phyloP scores from a whole-genome alignment of 2,329 filamentous ascomycete genomes.

The Colletotrichum aenigma region DNA sequence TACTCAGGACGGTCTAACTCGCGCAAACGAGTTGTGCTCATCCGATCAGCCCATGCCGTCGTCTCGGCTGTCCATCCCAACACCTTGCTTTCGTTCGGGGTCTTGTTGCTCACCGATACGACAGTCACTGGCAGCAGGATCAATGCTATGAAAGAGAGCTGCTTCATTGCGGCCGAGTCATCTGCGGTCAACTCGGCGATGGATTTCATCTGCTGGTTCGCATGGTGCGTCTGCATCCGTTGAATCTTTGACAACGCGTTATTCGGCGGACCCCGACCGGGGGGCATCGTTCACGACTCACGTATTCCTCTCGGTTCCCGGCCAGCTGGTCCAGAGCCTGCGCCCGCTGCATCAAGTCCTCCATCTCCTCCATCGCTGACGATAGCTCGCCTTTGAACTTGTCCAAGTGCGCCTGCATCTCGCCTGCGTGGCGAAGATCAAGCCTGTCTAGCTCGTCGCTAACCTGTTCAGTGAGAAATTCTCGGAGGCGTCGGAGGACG shows the following conservation, averaged over 20 bases:
- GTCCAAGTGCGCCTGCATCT: not conserved
- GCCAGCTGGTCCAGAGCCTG: slow-evolving; percentile 6
- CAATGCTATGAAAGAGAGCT: slow-evolving; percentile 8
- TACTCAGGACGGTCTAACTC: slow-evolving; percentile 11
- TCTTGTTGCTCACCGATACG: slow-evolving; percentile 1
- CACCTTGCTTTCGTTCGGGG: not conserved
- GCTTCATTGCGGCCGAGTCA: slow-evolving; percentile 15
- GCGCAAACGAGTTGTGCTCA: not conserved
- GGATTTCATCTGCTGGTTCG: slow-evolving; percentile 4
- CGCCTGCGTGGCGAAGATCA: not conserved
- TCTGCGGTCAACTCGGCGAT: slow-evolving; percentile 8
- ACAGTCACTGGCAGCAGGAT: slow-evolving; percentile 8
- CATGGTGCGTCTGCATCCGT: slow-evolving; percentile 11
- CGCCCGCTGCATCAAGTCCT: not conserved
- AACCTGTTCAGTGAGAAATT: not conserved
- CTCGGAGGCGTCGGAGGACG: not conserved
- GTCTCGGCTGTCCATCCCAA: not conserved
- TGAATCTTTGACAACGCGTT: not conserved
- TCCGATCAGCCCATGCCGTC: not conserved
- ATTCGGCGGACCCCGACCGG: not conserved
- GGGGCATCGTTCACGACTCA: not conserved
- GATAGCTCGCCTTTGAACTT: not conserved
- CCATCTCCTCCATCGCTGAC: not conserved
- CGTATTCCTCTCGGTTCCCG: slow-evolving; percentile 11
- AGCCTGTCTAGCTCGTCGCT: not conserved